phyloP scores from a whole-genome alignment of 78 protist species.

The Dictyostelium capitatum region DNA sequence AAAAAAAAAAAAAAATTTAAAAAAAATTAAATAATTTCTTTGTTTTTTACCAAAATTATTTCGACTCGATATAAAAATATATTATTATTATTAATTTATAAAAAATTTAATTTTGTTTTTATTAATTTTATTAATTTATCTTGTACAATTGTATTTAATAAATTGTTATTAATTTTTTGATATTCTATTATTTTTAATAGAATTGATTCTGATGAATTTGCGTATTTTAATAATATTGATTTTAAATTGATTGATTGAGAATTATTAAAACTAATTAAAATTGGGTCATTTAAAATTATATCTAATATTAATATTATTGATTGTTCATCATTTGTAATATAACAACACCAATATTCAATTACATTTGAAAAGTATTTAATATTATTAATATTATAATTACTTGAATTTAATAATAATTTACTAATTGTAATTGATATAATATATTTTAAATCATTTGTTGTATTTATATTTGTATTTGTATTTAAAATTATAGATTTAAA shows the following conservation, averaged over 20 bases:
- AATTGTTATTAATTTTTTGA: background rate
- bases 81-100: background rate
- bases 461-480: background rate
- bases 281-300: background rate
- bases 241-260: background rate
- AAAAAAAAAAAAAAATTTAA: background rate
- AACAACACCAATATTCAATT: background rate
- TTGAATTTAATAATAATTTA: background rate
- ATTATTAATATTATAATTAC: background rate
- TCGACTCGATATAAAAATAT: too few species aligned
- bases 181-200: background rate
- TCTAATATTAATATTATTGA: background rate
- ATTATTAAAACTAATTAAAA: background rate
- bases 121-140: background rate
- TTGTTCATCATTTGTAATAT: background rate
- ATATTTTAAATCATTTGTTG: background rate
- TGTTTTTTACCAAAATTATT: too few species aligned
- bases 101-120: background rate
- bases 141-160: background rate
- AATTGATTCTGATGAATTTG: too few species aligned
- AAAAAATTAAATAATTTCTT: background rate
- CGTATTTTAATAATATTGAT: background rate
- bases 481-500: background rate
- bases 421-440: slow-evolving; percentile 13
- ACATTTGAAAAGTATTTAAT: background rate